A percentile compares a stretch with the other conserved stretches of the same genome.
phyloP scores from a whole-genome alignment of 805 yeast genomes.

The Sporopachydermia quercuum region DNA sequence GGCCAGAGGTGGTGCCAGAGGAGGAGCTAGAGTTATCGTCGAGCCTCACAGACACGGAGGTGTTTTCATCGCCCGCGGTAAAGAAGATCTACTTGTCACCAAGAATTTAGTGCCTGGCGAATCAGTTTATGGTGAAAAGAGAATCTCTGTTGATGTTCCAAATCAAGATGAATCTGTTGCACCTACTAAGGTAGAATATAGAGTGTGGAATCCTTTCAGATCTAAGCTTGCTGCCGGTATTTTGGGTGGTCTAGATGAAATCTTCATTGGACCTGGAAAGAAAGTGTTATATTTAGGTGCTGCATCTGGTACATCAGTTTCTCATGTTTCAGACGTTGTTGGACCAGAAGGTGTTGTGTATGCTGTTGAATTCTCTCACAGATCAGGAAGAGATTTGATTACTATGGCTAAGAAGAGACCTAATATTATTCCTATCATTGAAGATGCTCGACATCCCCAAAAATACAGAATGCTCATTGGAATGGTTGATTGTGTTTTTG shows the following conservation, averaged over 20 bases:
- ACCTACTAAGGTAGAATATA: constrained; percentile 91
- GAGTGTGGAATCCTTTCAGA: constrained; percentile 99
- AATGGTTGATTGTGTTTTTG: constrained; percentile 97
- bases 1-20: constrained; percentile 68
- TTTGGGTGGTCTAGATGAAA: constrained; percentile 98
- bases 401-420: constrained; percentile 99
- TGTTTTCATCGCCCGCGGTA: constrained; percentile 98
- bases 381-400: constrained; percentile 98
- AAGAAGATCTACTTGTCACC: constrained; percentile 95
- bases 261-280: constrained; percentile 95
- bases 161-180: constrained; percentile 76
- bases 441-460: constrained; percentile 99
- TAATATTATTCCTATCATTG: constrained; percentile 94
- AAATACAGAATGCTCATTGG: constrained; percentile 98
- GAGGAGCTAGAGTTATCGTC: constrained; percentile 91
- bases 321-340: constrained; percentile 95
- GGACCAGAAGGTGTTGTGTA: constrained; percentile 99
- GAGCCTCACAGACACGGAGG: constrained; percentile 95
- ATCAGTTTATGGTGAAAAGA: constrained; percentile 96
- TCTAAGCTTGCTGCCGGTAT: constrained; percentile 99
- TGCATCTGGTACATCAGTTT: constrained; percentile 98
- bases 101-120: constrained; percentile 98
- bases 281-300: constrained; percentile 97
- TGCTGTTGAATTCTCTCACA: constrained; percentile 98
- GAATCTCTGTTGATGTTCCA: constrained; percentile 88